Evolutionary conservation across 2,329 filamentous ascomycete genomes (phyloP).

Genomic region (Neonectria magnoliae): DNA sequence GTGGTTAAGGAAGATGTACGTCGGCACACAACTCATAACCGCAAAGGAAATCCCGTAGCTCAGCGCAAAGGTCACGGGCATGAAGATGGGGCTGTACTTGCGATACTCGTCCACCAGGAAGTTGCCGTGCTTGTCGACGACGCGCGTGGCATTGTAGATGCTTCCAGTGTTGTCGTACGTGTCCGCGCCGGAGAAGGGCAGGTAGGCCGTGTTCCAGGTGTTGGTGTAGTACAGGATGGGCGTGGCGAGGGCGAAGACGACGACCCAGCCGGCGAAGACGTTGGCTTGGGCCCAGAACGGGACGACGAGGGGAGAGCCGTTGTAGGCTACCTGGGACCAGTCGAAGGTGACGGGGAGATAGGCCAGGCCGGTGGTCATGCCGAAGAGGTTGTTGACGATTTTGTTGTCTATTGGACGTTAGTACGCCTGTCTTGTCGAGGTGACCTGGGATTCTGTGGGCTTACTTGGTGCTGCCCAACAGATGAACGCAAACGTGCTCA

Average conservation of each 20-base stretch:
- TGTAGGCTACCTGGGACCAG: conserved; percentile 30
- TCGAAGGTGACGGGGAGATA: conserved; percentile 25
- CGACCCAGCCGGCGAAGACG: conserved; percentile 26
- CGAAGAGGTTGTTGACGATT: conserved; percentile 28
- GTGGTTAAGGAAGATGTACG: conserved; percentile 27
- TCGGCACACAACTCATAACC: conserved; percentile 27
- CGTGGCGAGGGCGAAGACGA: conserved; percentile 24
- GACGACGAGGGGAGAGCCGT: conserved; percentile 27
- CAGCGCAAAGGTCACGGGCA: conserved; percentile 23
- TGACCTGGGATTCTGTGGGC: not conserved
- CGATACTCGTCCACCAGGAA: conserved; percentile 21
- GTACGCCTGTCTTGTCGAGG: too few relatives aligned
- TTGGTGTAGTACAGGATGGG: conserved; percentile 51
- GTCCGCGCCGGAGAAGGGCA: conserved; percentile 27
- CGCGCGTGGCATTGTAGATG: conserved; percentile 24
- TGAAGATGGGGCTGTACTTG: conserved; percentile 28
- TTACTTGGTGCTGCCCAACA: conserved; percentile 30
- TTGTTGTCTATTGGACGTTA: conserved; percentile 19
- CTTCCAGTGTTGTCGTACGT: conserved; percentile 29
- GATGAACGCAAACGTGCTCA: conserved; percentile 29
- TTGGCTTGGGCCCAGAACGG: conserved; percentile 30
- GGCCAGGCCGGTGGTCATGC: conserved; percentile 25
- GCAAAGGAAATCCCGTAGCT: conserved; percentile 27
- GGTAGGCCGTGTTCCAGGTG: conserved; percentile 56
- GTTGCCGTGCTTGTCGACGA: conserved; percentile 25